Evolutionary conservation across 441 rosid species (phyloP), one percentile per base, ranked within the genome.

Genomic region (Corymbia citriodora): DNA sequence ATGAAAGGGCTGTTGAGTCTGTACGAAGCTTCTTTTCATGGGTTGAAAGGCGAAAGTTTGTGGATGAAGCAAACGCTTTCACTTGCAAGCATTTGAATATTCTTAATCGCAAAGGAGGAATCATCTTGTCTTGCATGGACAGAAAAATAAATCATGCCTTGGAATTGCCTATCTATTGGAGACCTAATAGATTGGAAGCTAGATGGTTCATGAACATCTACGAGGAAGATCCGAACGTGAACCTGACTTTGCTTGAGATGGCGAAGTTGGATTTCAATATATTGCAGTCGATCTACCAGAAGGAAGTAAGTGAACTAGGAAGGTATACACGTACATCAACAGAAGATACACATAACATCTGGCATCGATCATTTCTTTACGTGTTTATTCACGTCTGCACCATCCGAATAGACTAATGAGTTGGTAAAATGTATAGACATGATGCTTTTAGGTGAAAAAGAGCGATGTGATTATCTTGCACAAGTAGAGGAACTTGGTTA

Each of bases 191-290:
- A 74, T 3, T 88, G 19, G 93, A 93, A 88, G 92, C 94, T 23
- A 54, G 68, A 49, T 91, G 70, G 63, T 93, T 92, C 61, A 91
- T 94, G 29, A 72, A 90, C 10, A 48, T 88, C 50, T 91, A 91
- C 89, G 48, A 88, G 86, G 89, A 52, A 36, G 40, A 92, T 57
- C 89, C 68, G 2, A 15, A 87, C 2, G 89, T 55, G 52, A 87
- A 65, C 89, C 55, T 12, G 11, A 9, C 55, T 21, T 88, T 94
- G 61, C 88, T 93, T n/a, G 91, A 91, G 88, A 85, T 94, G 3
- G 96, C 94, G 27, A 90, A 88, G 89, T 68, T 93, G 82, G 95
- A 93, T 59, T 91, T 89, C 90, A 94, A 90, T 55, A 31, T 89
- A 54, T 87, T 90, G 7, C 95, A 93, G 52, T 89, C 94, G 6